A percentile compares a stretch with the other conserved stretches of the same genome.
Evolutionary conservation across 208 protist species (phyloP).

Genomic region (Naegleria fowleri): DNA sequence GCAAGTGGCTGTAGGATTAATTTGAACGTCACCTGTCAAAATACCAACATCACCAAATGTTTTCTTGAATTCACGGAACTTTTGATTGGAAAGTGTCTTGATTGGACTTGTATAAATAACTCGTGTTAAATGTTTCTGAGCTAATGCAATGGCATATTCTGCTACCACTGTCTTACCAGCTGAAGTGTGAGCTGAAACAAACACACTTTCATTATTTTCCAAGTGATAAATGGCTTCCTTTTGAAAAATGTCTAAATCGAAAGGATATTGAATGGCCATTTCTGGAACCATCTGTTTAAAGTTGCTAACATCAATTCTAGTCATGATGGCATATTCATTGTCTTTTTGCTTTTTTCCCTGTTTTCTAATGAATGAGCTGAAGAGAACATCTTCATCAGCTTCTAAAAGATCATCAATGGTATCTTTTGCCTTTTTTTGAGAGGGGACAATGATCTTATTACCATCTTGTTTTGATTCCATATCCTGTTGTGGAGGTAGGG

Average conservation of each 20-base stretch:
- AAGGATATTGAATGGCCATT: conserved; percentile 25
- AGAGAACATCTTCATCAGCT: not conserved
- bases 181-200: conserved; percentile 99
- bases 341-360: not conserved
- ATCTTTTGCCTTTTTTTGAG: not conserved
- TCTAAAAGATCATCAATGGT: not conserved
- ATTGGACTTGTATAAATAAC: conserved; percentile 91
- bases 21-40: conserved; percentile 85
- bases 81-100: conserved; percentile 90
- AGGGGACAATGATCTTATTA: not conserved
- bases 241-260: conserved; percentile 29
- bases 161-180: conserved; percentile 99
- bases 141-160: conserved; percentile 97
- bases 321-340: not conserved
- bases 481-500: not conserved
- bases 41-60: conserved; percentile 82
- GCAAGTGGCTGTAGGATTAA: conserved; percentile 69
- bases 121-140: conserved; percentile 87
- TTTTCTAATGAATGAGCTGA: not conserved
- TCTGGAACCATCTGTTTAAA: conserved; percentile 11
- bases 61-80: conserved; percentile 64
- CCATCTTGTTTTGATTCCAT: not conserved
- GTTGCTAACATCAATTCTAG: not conserved
- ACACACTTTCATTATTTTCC: conserved; percentile 92
- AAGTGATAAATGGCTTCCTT: conserved; percentile 76